Evolutionary conservation across 176 grass and related monocot species (phyloP).

Genomic region (Metroxylon sagu): DNA sequence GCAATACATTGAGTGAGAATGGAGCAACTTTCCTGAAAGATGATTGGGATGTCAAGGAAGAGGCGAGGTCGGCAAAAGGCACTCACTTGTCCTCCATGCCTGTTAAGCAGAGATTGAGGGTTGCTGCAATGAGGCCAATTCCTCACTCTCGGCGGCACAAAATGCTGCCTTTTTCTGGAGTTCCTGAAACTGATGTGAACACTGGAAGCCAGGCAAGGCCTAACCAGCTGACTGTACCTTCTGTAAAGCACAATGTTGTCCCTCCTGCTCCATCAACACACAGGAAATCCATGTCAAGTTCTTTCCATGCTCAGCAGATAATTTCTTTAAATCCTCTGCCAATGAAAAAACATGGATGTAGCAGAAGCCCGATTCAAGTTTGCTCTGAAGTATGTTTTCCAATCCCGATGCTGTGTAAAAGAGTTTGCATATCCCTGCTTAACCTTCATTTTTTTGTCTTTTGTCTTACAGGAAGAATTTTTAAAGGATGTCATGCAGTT

Average conservation of each 20-base stretch:
- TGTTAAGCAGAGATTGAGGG: constrained; percentile 21
- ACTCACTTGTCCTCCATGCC: no score
- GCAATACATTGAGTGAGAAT: constrained; percentile 4
- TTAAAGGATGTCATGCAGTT: constrained; percentile 77
- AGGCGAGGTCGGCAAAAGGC: no score
- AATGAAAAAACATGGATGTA: constrained; percentile 70
- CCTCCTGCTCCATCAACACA: constrained; percentile 16
- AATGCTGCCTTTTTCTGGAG: constrained; percentile 33
- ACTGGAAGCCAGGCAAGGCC: constrained; percentile 23
- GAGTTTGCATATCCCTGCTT: neutral
- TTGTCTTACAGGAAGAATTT: constrained; percentile 49
- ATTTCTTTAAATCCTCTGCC: constrained; percentile 50
- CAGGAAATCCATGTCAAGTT: constrained; percentile 32
- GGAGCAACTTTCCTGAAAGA: constrained; percentile 3
- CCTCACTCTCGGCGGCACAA: constrained; percentile 35
- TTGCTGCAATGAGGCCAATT: constrained; percentile 54
- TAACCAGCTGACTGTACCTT: constrained; percentile 19
- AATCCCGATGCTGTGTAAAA: no score
- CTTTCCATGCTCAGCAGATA: constrained; percentile 3
- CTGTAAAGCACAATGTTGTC: constrained; percentile 26
- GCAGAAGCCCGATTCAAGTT: constrained; percentile 28
- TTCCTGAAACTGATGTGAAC: constrained; percentile 10
- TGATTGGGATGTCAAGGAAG: no score
- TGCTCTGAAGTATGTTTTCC: constrained; percentile 45
- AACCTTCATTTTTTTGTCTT: neutral